Base-by-base conservation (phyloP, 2,329 filamentous ascomycete species). In the Trichoderma hamatum region DNA sequence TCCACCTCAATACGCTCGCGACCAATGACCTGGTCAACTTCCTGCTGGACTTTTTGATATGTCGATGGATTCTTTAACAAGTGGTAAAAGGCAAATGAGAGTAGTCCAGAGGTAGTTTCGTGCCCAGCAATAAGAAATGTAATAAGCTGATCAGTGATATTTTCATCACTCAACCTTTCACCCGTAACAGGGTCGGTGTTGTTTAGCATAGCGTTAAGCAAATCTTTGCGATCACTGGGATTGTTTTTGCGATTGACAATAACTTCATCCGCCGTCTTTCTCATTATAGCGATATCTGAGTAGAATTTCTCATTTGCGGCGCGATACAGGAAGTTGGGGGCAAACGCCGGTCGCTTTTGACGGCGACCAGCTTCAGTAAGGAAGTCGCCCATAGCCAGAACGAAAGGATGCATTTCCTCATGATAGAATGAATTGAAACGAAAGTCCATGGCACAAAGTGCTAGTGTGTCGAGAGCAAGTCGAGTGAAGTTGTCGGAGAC, bases 371-470 rank as follows among this genome's bases (percentile, higher is more conserved):
- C 85, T 70, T 89, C 88, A 14, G 77, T 74, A 1, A 94, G 80
- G 67, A 90, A 86, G n/a, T 83, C 83, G 1, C 83, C 83, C 90
- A 93, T 92, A 43, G 89, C 86, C 54, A 83, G 77, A 49, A 93
- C 83, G 72, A 94, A 93, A 0, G 90, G 90, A 72, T 94, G 91
- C 76, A 90, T 80, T 9, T 88, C 82, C 14, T 91, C 86, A 30
- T 84, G 83, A 75, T 93, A 94, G 78, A 90, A 93, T 1, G 87
- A 90, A 78, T 93, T 93, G 83, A 93, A 93, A 21, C 91, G 88
- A 70, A 84, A 90, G 49, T 86, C 86, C 88, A 92, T 90, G n/a
- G 87, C 82, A 76, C 90, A 91, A 2, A 94, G 83, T 1, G 89
- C 89, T 10, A 94, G 84, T 0, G 90, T 91, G 75, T 94, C 91